Evolutionary conservation across 257 asterid species (phyloP), one percentile per base, ranked within the genome.

Genomic region (Petunia axillaris): DNA sequence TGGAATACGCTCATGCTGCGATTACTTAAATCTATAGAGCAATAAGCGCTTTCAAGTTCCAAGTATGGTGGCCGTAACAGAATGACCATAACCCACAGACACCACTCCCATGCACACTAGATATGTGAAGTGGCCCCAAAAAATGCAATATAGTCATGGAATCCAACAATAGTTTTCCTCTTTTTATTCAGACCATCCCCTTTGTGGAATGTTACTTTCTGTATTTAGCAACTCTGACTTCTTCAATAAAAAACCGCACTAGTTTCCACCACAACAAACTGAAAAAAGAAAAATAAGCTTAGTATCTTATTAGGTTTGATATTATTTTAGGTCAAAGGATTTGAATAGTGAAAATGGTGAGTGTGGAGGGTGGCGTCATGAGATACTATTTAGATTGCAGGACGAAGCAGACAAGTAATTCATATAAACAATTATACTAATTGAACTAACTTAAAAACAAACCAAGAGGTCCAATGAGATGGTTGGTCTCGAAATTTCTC

Each of bases 311-410:
- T 35, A 25, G 66, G 66, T 60, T 59, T 3, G 15, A 60, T 64
- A 6, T 50, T 73, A 40, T 35, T 50, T 73, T 50, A 50, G 4
- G 62, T 35, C 35, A 35, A 48, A 2, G 55, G 43, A 71, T 48
- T 71, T 71, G 35, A 48, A 71, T 16, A 36, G 59, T 48, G 59
- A 73, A 25, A 73, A 73, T 73, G 62, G 9, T 44, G 5, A 71
- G 77, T 48, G 77, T 50, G 77, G 35, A 71, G 77, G 37, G 50
- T 50, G 44, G 77, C 77, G 77, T 71, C 77, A 71, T 44, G 76
- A 68, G 57, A 16, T 71, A 25, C 59, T 2, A 48, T 48, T 71
- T 71, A 48, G 58, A 60, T 48, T 71, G 43, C 25, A 3, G 43
- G 40, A 46, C 14, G 77, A 7, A 46, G 48, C 25, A 48, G 4